Evolutionary conservation across 805 yeast species (phyloP).

Genomic region (Candida anglica): DNA sequence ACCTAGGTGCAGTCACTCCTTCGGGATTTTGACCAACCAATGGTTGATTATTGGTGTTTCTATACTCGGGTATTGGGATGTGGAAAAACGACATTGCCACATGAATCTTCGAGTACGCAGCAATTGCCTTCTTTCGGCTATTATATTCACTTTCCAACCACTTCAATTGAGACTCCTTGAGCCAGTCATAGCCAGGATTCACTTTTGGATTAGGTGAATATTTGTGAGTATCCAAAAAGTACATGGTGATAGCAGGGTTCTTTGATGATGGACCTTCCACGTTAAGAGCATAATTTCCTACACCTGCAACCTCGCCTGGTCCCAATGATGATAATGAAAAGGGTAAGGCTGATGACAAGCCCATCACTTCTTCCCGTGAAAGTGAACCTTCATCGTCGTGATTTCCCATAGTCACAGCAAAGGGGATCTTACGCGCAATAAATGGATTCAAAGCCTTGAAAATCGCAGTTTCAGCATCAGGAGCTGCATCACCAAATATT

Average conservation of each 20-base stretch:
- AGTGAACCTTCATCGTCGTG: conserved; percentile 89
- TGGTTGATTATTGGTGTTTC: conserved; percentile 39
- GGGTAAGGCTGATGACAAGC: conserved; percentile 56
- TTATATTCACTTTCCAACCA: conserved; percentile 42
- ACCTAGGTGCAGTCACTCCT: conserved; percentile 71
- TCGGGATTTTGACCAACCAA: conserved; percentile 67
- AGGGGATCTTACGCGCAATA: conserved; percentile 67
- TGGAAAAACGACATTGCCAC: conserved; percentile 90
- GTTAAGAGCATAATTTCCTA: conserved; percentile 70
- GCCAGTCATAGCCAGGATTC: conserved; percentile 81
- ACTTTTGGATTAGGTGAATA: conserved; percentile 64
- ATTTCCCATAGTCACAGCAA: conserved; percentile 83
- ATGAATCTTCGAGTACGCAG: conserved; percentile 39
- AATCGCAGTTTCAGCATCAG: conserved; percentile 80
- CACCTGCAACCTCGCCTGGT: conserved; percentile 68
- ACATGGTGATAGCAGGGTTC: conserved; percentile 52
- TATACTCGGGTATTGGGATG: conserved; percentile 86
- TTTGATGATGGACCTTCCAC: conserved; percentile 39
- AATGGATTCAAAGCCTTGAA: conserved; percentile 73
- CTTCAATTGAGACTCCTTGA: conserved; percentile 64
- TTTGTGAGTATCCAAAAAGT: conserved; percentile 82
- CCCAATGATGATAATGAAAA: conserved; percentile 61
- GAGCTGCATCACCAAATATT: conserved; percentile 72
- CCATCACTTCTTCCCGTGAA: conserved; percentile 56
- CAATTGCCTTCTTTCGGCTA: conserved; percentile 20